phyloP scores from a whole-genome alignment of 2,329 filamentous ascomycete genomes.

The Coniella vitis region DNA sequence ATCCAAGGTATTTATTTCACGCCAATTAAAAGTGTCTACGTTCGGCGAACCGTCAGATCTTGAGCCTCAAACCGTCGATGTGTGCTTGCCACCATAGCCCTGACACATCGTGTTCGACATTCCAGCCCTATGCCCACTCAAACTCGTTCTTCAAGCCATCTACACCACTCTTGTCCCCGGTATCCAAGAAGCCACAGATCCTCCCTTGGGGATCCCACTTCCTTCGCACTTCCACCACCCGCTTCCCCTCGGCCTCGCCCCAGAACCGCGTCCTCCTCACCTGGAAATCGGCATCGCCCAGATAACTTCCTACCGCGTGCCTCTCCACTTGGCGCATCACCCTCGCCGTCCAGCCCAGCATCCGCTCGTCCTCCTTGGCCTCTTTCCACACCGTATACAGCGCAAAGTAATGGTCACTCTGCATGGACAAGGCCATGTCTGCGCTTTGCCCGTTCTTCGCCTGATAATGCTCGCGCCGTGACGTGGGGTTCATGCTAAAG shows the following conservation, averaged over 20 bases:
- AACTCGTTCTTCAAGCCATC: constrained; percentile 35
- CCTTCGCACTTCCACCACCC: constrained; percentile 35
- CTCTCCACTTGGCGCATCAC: constrained; percentile 33
- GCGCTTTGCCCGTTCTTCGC: neutral
- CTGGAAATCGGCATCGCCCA: constrained; percentile 49
- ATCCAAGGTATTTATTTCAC: too few relatives aligned
- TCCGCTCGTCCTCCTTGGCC: constrained; percentile 35
- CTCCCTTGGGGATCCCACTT: constrained; percentile 37
- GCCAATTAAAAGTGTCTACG: too few relatives aligned
- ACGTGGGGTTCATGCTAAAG: constrained; percentile 44
- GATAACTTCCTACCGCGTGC: constrained; percentile 41
- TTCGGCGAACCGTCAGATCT: too few relatives aligned
- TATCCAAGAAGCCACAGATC: constrained; percentile 39
- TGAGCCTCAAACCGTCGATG: too few relatives aligned
- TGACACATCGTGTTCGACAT: too few relatives aligned
- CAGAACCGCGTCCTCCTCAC: constrained; percentile 40
- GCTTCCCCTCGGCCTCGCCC: constrained; percentile 33
- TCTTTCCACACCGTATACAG: constrained; percentile 45
- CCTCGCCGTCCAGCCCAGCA: constrained; percentile 36
- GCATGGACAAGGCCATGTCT: constrained; percentile 46
- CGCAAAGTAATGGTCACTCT: constrained; percentile 50
- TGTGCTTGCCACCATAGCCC: too few relatives aligned
- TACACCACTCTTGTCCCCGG: constrained; percentile 34
- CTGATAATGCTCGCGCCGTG: constrained; percentile 25
- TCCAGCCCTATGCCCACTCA: constrained; percentile 29